Evolutionary conservation across 169 alveolate genomes (phyloP).

Genomic region (Plasmodium gonderi): DNA sequence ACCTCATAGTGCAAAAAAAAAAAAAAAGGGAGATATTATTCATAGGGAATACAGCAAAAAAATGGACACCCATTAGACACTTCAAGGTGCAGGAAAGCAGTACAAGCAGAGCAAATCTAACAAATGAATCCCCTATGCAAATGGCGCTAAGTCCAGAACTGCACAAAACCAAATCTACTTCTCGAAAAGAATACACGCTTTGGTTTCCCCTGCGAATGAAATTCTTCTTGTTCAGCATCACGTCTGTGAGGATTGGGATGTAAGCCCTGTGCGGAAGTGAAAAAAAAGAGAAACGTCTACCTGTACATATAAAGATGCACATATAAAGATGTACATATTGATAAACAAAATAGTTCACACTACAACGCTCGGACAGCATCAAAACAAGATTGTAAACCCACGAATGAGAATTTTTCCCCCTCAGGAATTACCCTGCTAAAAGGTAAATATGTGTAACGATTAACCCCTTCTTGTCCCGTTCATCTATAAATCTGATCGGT

Average conservation of each 20-base stretch:
- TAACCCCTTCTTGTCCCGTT: conserved; percentile 22
- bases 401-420: not conserved
- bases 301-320: not conserved
- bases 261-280: conserved; percentile 10
- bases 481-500: conserved; percentile 29
- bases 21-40: too few relatives aligned
- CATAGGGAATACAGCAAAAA: too few relatives aligned
- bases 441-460: conserved; percentile 52
- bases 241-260: conserved; percentile 34
- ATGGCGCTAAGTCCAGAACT: conserved; percentile 28
- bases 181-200: conserved; percentile 13
- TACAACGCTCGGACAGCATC: too few relatives aligned
- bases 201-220: conserved; percentile 1
- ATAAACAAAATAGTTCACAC: not conserved
- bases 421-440: conserved; percentile 41
- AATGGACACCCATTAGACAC: not conserved
- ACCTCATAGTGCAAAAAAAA: too few relatives aligned
- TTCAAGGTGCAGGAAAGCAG: too few relatives aligned
- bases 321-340: not conserved
- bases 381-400: too few relatives aligned
- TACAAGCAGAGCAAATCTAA: not conserved
- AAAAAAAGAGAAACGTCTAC: conserved; percentile 9
- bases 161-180: conserved; percentile 7
- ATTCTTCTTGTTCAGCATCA: not conserved
- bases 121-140: conserved; percentile 66